phyloP scores from a whole-genome alignment of 768 basidiomycete species.

The Obba rivulosa region DNA sequence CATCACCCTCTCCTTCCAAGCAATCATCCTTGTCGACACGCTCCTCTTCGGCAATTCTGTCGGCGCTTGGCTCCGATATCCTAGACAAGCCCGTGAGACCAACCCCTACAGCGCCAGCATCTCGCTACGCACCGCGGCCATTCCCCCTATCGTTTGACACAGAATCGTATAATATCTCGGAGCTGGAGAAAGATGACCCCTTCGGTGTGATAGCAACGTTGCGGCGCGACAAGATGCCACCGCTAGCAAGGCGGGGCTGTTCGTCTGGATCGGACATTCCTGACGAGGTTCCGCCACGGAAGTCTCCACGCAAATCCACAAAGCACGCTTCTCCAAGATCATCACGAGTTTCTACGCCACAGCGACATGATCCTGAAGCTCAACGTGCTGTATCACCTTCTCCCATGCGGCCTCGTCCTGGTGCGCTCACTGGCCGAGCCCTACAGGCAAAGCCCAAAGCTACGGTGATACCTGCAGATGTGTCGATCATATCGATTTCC shows the following conservation, averaged over 20 bases:
- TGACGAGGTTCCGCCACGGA: slow-evolving; percentile 10
- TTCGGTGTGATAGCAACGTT: no score
- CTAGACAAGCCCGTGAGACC: background rate
- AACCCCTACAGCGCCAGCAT: background rate
- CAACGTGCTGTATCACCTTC: slow-evolving; percentile 19
- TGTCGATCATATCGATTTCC: slow-evolving; percentile 32
- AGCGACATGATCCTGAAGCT: slow-evolving; percentile 4
- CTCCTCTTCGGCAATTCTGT: background rate
- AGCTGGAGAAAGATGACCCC: no score
- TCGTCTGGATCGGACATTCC: slow-evolving; percentile 4
- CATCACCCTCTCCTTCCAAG: no score
- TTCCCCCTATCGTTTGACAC: slow-evolving; percentile 13
- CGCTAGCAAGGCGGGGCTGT: background rate
- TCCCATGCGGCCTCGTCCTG: slow-evolving; percentile 11
- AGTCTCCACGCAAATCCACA: slow-evolving; percentile 27
- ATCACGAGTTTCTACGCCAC: background rate
- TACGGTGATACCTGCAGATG: slow-evolving; percentile 4
- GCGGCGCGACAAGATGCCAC: background rate
- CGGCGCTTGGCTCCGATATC: background rate
- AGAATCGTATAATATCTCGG: no score
- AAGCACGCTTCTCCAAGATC: slow-evolving; percentile 20
- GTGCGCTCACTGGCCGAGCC: background rate
- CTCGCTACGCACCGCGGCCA: slow-evolving; percentile 4
- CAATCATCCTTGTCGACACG: no score
- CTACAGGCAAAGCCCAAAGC: background rate